phyloP scores from a whole-genome alignment of 768 basidiomycete species.

The Suillus paluster region DNA sequence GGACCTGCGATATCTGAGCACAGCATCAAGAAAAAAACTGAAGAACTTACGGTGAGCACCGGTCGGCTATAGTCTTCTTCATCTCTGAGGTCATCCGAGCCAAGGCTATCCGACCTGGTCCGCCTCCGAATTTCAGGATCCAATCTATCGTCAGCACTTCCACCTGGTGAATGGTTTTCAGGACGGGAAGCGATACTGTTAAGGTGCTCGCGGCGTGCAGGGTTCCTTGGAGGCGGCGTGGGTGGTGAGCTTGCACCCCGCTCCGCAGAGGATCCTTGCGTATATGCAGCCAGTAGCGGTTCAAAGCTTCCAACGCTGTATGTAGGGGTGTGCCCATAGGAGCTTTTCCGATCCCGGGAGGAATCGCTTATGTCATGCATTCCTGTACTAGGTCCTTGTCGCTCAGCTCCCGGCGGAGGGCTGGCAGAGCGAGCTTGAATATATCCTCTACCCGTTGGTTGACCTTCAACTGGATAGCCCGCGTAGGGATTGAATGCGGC shows the following conservation, averaged over 20 bases:
- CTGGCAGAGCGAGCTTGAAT: constrained; percentile 50
- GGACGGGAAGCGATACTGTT: constrained; percentile 7
- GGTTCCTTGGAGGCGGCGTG: constrained; percentile 37
- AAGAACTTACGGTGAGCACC: constrained; percentile 53
- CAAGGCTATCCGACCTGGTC: constrained; percentile 25
- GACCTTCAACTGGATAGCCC: constrained; percentile 39
- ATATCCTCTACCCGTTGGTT: constrained; percentile 42
- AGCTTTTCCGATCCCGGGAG: constrained; percentile 34
- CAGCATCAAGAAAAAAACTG: constrained; percentile 10
- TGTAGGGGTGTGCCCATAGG: constrained; percentile 48
- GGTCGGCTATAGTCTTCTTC: constrained; percentile 60
- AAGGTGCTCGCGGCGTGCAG: constrained; percentile 15
- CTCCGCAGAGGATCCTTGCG: constrained; percentile 29
- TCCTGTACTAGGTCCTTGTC: constrained; percentile 14
- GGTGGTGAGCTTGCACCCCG: constrained; percentile 17
- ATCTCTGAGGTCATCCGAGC: constrained; percentile 41
- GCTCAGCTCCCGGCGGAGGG: constrained; percentile 43
- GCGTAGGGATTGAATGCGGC: constrained; percentile 56
- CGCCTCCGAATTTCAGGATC: constrained; percentile 25
- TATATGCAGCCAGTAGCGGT: constrained; percentile 56
- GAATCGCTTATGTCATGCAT: constrained; percentile 30
- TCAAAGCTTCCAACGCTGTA: constrained; percentile 63
- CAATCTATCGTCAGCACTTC: constrained; percentile 31
- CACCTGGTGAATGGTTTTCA: constrained; percentile 19
- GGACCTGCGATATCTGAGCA: constrained; percentile 46